Evolutionary conservation across 2,329 filamentous ascomycete genomes (phyloP).

Genomic region (Coniochaeta sp.): DNA sequence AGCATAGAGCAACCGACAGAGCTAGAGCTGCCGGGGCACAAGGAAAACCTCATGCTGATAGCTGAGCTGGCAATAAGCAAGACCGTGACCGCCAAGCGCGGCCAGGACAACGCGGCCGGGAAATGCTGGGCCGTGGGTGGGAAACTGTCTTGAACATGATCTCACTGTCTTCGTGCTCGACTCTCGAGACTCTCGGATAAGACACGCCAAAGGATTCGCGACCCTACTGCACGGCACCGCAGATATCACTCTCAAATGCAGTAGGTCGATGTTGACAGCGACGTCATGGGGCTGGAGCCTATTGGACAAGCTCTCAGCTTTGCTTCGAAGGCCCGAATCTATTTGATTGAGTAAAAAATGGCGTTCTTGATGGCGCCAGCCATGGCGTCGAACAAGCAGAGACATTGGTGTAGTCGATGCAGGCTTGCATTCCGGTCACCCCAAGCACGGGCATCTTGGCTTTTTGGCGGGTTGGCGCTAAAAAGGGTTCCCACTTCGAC

Average conservation of each 20-base stretch:
- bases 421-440: not conserved
- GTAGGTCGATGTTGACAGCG: not conserved
- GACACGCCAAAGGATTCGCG: not conserved
- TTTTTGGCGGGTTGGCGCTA: not conserved
- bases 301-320: not conserved
- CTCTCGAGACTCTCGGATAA: not conserved
- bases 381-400: not conserved
- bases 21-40: not conserved
- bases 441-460: not conserved
- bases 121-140: not conserved
- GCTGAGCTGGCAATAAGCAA: no score
- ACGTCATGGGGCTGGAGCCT: not conserved
- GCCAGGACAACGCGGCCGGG: no score
- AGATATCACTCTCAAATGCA: not conserved
- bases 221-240: not conserved
- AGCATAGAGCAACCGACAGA: not conserved
- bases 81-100: no score
- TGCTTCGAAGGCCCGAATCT: not conserved
- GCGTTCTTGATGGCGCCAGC: conserved; percentile 1
- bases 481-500: not conserved
- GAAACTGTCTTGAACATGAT: not conserved
- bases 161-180: no score
- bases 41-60: no score
- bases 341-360: not conserved
- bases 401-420: not conserved